A percentile compares a stretch with the other conserved stretches of the same genome.
Conservation (phyloP, 1,139 yeast species). For the Sugiyamaella paludigena region DNA sequence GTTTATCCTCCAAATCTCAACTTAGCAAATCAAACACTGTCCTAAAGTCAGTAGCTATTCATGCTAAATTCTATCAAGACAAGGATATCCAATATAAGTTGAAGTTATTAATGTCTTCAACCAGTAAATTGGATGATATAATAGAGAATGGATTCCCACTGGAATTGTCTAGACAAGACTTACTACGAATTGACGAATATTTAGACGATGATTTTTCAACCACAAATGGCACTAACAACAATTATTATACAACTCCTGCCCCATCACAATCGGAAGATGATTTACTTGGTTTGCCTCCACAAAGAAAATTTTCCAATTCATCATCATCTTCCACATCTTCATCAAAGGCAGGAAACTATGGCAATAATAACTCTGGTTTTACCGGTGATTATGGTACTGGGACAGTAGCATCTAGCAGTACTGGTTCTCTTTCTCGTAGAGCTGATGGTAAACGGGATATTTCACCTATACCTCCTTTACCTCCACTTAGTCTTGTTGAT, state of each 20-base stretch:
- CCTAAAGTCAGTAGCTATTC: slow-evolving; percentile 15
- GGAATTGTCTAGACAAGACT: slow-evolving; percentile 18
- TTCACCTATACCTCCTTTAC: slow-evolving; percentile 5
- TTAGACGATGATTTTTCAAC: neutral
- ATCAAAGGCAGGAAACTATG: neutral
- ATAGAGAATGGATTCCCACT: slow-evolving; percentile 34
- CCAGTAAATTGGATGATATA: slow-evolving; percentile 30
- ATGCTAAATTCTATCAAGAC: slow-evolving; percentile 29
- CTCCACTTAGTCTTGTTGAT: slow-evolving; percentile 5
- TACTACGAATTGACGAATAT: neutral
- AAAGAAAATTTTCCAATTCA: slow-evolving; percentile 1
- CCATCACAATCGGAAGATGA: too few species aligned
- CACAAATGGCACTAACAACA: neutral
- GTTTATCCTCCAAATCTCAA: slow-evolving; percentile 1
- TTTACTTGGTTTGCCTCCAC: neutral
- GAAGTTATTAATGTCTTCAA: slow-evolving; percentile 25
- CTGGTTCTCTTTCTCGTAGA: neutral
- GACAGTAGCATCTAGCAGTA: neutral
- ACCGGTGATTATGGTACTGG: too few species aligned
- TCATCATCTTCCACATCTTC: slow-evolving; percentile 4
- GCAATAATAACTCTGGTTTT: too few species aligned
- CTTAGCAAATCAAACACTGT: slow-evolving; percentile 2
- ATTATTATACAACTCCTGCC: neutral
- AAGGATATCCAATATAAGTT: slow-evolving; percentile 27
- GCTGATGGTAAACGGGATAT: neutral